Evolutionary conservation across 768 basidiomycete species (phyloP).

Genomic region (Podaxis mareebaensis): DNA sequence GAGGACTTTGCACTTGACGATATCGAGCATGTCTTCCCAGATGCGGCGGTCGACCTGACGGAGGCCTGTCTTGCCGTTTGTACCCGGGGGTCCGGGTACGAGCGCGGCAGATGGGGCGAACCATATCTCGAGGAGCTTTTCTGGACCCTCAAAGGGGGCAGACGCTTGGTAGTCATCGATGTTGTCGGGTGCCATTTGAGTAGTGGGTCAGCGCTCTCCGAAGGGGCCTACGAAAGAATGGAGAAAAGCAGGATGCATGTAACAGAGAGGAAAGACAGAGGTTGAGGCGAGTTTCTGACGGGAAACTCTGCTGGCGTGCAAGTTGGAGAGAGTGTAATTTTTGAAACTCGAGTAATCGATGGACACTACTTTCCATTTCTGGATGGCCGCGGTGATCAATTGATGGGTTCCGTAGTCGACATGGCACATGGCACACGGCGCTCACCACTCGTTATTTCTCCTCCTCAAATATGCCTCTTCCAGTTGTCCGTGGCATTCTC

Average conservation of each 20-base stretch:
- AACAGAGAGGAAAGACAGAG: conserved; percentile 25
- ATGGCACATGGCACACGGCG: not conserved
- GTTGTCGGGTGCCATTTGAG: conserved; percentile 33
- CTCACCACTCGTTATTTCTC: not conserved
- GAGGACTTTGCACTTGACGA: conserved; percentile 95
- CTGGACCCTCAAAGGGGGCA: conserved; percentile 87
- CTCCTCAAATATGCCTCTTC: conserved; percentile 8
- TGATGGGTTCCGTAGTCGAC: not conserved
- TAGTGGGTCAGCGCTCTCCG: conserved; percentile 50
- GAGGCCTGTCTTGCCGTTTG: conserved; percentile 63
- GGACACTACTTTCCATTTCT: conserved; percentile 5
- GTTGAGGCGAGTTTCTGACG: conserved; percentile 6
- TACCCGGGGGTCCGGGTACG: conserved; percentile 46
- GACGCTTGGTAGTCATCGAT: conserved; percentile 36
- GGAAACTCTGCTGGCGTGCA: conserved; percentile 1
- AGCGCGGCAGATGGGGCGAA: conserved; percentile 78
- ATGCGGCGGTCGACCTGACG: conserved; percentile 69
- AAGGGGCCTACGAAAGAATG: conserved; percentile 26
- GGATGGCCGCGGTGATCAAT: conserved; percentile 2
- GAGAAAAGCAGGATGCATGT: conserved; percentile 43
- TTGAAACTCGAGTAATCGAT: conserved; percentile 3
- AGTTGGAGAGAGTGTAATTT: not conserved
- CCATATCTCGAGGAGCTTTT: conserved; percentile 97
- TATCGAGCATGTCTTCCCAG: conserved; percentile 98
- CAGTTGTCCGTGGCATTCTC: conserved; percentile 27